phyloP scores from a whole-genome alignment of 495 filamentous ascomycete species.

The Penicillium turbatum region DNA sequence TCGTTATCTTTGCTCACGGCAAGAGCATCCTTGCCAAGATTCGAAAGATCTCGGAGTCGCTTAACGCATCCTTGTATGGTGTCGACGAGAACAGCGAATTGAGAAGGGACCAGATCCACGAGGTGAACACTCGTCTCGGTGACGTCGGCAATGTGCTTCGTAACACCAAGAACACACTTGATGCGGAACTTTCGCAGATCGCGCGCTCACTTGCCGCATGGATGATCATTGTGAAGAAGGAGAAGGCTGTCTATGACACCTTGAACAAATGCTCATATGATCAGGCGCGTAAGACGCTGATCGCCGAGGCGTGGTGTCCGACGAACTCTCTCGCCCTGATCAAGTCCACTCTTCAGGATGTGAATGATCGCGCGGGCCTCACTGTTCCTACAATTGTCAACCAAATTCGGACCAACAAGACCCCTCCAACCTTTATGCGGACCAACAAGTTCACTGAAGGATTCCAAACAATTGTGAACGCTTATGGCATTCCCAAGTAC shows the following conservation, averaged over 20 bases:
- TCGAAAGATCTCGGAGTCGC: constrained; percentile 94
- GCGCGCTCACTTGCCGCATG: constrained; percentile 83
- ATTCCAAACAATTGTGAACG: constrained; percentile 98
- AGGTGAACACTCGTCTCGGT: constrained; percentile 86
- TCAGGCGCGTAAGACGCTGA: constrained; percentile 88
- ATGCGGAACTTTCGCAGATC: constrained; percentile 90
- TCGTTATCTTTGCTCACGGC: constrained; percentile 98
- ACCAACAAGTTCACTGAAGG: constrained; percentile 97
- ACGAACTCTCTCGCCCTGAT: constrained; percentile 86
- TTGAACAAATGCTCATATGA: constrained; percentile 97
- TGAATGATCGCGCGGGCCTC: constrained; percentile 89
- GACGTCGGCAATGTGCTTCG: constrained; percentile 87
- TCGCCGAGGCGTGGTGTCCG: constrained; percentile 96
- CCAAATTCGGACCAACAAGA: constrained; percentile 92
- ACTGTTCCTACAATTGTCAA: constrained; percentile 97
- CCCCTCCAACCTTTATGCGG: constrained; percentile 90
- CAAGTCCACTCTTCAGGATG: constrained; percentile 93
- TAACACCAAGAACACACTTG: constrained; percentile 94
- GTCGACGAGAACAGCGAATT: constrained; percentile 97
- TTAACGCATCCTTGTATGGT: constrained; percentile 90
- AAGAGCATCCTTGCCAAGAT: constrained; percentile 98
- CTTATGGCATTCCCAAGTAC: constrained; percentile 96
- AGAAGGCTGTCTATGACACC: constrained; percentile 97
- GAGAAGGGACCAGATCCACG: constrained; percentile 88
- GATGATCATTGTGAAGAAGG: constrained; percentile 96